Evolutionary conservation across 106 monocot genomes (phyloP).

Genomic region (Alisma plantagoaquatica): DNA sequence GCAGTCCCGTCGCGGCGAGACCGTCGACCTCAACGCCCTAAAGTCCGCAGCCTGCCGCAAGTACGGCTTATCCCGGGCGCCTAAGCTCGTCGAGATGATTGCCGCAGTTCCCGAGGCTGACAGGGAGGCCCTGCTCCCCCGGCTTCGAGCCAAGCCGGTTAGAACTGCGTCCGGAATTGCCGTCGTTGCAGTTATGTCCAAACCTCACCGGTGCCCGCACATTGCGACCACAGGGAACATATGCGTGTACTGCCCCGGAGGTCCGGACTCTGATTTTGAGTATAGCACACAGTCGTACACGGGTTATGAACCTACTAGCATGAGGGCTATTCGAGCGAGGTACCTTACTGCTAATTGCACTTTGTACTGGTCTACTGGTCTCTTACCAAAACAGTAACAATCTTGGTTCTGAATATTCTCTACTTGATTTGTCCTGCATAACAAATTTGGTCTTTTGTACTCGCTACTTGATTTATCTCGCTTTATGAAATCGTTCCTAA

Average conservation of each 20-base stretch:
- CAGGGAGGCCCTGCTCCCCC: constrained; percentile 69
- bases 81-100: constrained; percentile 99
- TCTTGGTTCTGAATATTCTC: no score
- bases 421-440: no score
- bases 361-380: neutral
- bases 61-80: constrained; percentile 93
- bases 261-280: constrained; percentile 98
- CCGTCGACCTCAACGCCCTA: constrained; percentile 95
- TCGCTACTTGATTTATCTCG: no score
- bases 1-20: constrained; percentile 73
- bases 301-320: constrained; percentile 98
- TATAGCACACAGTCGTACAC: constrained; percentile 99
- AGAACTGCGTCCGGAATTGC: constrained; percentile 98
- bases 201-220: constrained; percentile 96
- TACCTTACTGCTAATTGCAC: constrained; percentile 7
- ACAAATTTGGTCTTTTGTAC: no score
- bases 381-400: no score
- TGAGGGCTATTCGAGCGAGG: constrained; percentile 97
- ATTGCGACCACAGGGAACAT: constrained; percentile 97
- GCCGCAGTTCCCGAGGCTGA: constrained; percentile 94
- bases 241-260: constrained; percentile 96
- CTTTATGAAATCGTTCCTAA: no score
- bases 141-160: constrained; percentile 85
- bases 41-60: constrained; percentile 96
- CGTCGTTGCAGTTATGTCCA: constrained; percentile 98